phyloP scores from a whole-genome alignment of 352 stramenopile genomes.

The Phytophthora aleatoria region DNA sequence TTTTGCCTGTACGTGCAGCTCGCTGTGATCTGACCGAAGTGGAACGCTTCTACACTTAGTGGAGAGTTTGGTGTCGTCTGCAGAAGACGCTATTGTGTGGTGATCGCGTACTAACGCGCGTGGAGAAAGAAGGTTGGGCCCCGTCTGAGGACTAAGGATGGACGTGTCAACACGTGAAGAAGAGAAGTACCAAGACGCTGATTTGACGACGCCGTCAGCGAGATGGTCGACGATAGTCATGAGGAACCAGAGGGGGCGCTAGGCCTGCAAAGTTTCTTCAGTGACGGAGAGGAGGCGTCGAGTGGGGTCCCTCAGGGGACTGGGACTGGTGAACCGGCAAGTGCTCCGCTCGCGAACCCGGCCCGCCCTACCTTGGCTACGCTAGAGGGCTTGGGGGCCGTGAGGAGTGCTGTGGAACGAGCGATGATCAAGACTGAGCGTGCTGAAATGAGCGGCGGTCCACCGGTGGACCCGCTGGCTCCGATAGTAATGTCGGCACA shows the following conservation, averaged over 20 bases:
- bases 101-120: too few relatives aligned
- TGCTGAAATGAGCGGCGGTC: neutral
- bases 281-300: neutral
- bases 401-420: neutral
- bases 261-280: neutral
- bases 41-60: too few relatives aligned
- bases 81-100: too few relatives aligned
- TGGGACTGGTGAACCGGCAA: neutral
- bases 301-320: neutral
- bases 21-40: too few relatives aligned
- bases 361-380: neutral
- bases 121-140: too few relatives aligned
- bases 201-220: neutral
- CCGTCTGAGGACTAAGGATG: too few relatives aligned
- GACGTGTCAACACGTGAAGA: too few relatives aligned
- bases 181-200: too few relatives aligned
- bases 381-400: neutral
- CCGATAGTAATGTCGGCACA: too few relatives aligned
- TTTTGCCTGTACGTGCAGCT: too few relatives aligned
- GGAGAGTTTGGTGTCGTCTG: too few relatives aligned
- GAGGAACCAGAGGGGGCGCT: neutral
- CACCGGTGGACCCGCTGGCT: neutral
- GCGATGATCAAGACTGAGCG: neutral
- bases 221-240: neutral
- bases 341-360: neutral